Percentiles rank a stretch among this genome's conserved stretches.
Conservation (phyloP, 768 basidiomycete species). For the Trametes meyenii region DNA sequence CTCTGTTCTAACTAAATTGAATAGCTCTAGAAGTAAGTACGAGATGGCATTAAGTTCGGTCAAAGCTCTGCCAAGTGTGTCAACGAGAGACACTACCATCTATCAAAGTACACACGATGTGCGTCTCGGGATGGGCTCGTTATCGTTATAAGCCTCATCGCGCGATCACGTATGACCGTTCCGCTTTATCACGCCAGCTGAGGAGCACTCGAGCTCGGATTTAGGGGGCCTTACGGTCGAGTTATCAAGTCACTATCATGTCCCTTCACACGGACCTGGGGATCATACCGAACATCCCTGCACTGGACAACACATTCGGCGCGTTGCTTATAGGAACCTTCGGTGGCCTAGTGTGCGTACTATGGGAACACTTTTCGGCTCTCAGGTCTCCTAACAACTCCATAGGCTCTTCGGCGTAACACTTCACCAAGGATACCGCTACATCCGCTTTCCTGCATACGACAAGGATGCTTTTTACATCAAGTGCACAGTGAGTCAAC, state of each 20-base stretch:
- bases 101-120: background rate
- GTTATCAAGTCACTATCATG: background rate
- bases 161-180: background rate
- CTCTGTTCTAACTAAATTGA: too few species aligned
- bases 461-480: background rate
- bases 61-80: background rate
- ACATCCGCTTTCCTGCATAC: background rate
- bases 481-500: background rate
- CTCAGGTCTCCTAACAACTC: background rate
- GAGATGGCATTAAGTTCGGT: background rate
- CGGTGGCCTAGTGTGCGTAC: background rate
- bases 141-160: background rate
- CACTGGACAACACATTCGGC: constrained; percentile 1
- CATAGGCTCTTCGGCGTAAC: background rate
- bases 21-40: too few species aligned
- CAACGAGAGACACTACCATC: background rate
- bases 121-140: background rate
- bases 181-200: background rate
- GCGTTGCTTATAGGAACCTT: constrained; percentile 1
- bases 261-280: background rate
- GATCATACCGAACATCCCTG: background rate
- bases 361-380: too few species aligned
- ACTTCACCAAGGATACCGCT: constrained; percentile 4
- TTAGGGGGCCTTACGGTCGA: background rate
- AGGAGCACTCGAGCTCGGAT: background rate